Evolutionary conservation across 2,329 filamentous ascomycete genomes (phyloP).

Genomic region (Chaetomium olivaceum): DNA sequence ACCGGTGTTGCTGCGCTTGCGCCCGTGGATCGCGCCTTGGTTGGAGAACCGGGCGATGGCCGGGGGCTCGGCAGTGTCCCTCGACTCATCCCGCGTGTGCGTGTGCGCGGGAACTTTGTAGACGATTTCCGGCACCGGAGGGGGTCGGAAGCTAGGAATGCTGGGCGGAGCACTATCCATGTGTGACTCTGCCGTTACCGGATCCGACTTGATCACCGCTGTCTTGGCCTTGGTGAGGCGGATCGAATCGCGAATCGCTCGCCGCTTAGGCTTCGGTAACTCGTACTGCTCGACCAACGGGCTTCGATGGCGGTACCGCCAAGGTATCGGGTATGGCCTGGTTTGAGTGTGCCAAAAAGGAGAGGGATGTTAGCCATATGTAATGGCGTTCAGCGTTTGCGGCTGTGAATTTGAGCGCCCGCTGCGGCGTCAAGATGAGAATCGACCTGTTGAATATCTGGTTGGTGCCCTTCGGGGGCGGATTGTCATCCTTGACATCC

Average conservation of each 20-base stretch:
- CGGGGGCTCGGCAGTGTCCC: conserved; percentile 69
- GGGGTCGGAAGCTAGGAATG: conserved; percentile 48
- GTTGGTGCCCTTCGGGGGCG: conserved; percentile 69
- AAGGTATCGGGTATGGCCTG: conserved; percentile 76
- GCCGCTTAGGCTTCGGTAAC: conserved; percentile 51
- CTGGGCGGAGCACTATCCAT: conserved; percentile 52
- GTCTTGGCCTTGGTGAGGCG: conserved; percentile 76
- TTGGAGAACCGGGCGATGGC: conserved; percentile 70
- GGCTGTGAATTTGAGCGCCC: conserved; percentile 94
- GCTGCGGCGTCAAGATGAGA: conserved; percentile 86
- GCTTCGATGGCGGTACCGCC: conserved; percentile 53
- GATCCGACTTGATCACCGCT: conserved; percentile 31
- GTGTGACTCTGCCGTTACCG: conserved; percentile 32
- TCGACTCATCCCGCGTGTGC: conserved; percentile 52
- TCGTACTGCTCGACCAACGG: conserved; percentile 54
- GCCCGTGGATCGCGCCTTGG: conserved; percentile 62
- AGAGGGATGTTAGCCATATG: conserved; percentile 90
- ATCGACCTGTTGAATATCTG: conserved; percentile 87
- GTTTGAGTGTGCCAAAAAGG: conserved; percentile 88
- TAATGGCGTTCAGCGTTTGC: conserved; percentile 82
- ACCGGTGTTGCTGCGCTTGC: conserved; percentile 88
- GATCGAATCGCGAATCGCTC: conserved; percentile 80
- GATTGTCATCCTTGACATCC: conserved; percentile 93
- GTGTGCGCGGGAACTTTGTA: conserved; percentile 42
- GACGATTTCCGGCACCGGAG: conserved; percentile 43